Evolutionary conservation across 441 rosid species (phyloP).

Genomic region (Gossypium trilobum): DNA sequence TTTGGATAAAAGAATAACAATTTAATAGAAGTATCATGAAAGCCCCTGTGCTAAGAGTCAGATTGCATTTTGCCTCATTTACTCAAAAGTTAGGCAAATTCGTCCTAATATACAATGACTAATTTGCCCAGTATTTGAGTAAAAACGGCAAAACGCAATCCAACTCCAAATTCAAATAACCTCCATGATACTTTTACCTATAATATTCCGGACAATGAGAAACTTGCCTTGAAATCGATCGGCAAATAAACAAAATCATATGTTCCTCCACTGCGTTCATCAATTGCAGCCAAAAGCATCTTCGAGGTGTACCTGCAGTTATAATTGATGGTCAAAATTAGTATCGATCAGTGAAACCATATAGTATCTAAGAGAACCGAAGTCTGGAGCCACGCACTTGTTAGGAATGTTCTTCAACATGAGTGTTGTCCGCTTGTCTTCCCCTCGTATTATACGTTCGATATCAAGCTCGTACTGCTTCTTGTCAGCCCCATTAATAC

Average conservation of each 20-base stretch:
- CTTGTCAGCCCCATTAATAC: slow-evolving; percentile 46
- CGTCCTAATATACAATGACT: no score
- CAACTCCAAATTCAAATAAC: no score
- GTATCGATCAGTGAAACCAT: not conserved
- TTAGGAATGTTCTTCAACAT: slow-evolving; percentile 80
- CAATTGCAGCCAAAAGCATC: slow-evolving; percentile 67
- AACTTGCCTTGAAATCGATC: slow-evolving; percentile 58
- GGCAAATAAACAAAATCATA: slow-evolving; percentile 62
- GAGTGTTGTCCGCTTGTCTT: slow-evolving; percentile 57
- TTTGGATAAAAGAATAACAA: not conserved
- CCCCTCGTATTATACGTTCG: slow-evolving; percentile 46
- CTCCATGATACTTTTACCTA: no score
- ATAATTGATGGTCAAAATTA: not conserved
- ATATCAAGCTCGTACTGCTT: slow-evolving; percentile 59
- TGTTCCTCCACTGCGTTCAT: slow-evolving; percentile 40
- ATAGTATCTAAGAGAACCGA: no score
- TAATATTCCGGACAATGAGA: not conserved
- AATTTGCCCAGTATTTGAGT: no score
- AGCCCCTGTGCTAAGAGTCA: no score
- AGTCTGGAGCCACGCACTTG: slow-evolving; percentile 39
- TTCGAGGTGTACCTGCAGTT: slow-evolving; percentile 55
- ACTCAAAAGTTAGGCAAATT: no score
- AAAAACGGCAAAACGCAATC: no score
- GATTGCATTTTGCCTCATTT: no score
- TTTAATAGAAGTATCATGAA: no score